Evolutionary conservation across 1,284 basidiomycete genomes (phyloP).

Genomic region (Tausonia pullulans): DNA sequence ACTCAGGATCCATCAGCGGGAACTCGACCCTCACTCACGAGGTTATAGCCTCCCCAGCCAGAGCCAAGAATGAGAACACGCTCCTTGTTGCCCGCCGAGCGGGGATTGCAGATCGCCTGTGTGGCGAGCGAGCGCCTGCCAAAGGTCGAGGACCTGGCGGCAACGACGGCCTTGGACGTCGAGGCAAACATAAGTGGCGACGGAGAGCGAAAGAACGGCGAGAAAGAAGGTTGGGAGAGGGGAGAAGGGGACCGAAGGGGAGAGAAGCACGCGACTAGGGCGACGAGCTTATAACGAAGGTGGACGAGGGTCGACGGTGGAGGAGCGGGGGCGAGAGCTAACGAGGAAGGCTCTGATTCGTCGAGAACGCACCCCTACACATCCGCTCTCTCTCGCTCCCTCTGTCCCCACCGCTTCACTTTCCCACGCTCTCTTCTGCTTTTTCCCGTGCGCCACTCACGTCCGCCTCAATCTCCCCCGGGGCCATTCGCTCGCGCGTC

Average conservation of each 20-base stretch:
- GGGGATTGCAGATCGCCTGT: conserved; percentile 12
- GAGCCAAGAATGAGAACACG: conserved; percentile 69
- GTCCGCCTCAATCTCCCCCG: too few relatives aligned
- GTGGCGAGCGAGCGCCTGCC: conserved; percentile 1
- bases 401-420: background rate
- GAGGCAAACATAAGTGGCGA: background rate
- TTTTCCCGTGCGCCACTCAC: background rate
- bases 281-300: background rate
- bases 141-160: background rate
- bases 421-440: background rate
- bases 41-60: conserved; percentile 73
- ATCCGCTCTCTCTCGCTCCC: background rate
- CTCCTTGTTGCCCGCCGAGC: conserved; percentile 37
- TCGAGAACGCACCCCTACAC: background rate
- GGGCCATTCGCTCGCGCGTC: too few relatives aligned
- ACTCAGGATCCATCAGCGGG: background rate
- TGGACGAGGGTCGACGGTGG: background rate
- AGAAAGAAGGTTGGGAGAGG: background rate
- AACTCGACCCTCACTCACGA: conserved; percentile 36
- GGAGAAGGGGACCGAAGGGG: background rate
- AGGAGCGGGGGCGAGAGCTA: background rate
- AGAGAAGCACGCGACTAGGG: background rate
- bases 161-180: too few relatives aligned
- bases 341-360: background rate
- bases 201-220: background rate